Percentiles rank a stretch among this genome's conserved stretches.
These are phyloP conservation scores for Fusarium torreyae DNA, from an alignment of 2,329 filamentous ascomycete species.

Conservation along the genomic window DNA sequence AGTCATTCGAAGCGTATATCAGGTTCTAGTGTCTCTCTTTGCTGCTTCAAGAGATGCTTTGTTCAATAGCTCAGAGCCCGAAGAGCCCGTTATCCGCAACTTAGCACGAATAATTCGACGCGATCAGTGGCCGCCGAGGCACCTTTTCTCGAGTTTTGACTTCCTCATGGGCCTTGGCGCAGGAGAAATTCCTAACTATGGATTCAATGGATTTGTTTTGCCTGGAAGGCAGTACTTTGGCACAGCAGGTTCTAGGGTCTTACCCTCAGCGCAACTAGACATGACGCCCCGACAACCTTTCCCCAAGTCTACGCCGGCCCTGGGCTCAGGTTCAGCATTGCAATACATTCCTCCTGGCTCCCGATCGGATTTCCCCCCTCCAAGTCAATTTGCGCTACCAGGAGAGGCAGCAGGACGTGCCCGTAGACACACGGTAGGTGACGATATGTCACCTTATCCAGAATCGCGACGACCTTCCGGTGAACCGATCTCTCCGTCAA, in stretches of 20 bases:
- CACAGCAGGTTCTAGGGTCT: slow-evolving; percentile 12
- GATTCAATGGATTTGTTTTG: slow-evolving; percentile 56
- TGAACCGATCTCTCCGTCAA: slow-evolving; percentile 59
- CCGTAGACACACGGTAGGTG: slow-evolving; percentile 47
- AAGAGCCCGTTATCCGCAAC: slow-evolving; percentile 61
- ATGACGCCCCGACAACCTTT: slow-evolving; percentile 28
- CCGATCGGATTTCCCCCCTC: slow-evolving; percentile 32
- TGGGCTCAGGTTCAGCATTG: slow-evolving; percentile 26
- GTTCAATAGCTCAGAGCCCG: slow-evolving; percentile 59
- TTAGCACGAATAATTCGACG: slow-evolving; percentile 63
- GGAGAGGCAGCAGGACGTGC: slow-evolving; percentile 36
- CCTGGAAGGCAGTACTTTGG: slow-evolving; percentile 32
- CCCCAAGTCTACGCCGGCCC: slow-evolving; percentile 28
- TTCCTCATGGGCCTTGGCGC: slow-evolving; percentile 67
- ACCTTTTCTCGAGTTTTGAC: slow-evolving; percentile 63
- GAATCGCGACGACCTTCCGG: slow-evolving; percentile 54
- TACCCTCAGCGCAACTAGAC: slow-evolving; percentile 33
- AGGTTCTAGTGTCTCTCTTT: slow-evolving; percentile 66
- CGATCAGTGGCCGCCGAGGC: slow-evolving; percentile 63
- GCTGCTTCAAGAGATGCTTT: slow-evolving; percentile 61
- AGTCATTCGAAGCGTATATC: slow-evolving; percentile 65
- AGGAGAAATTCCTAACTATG: slow-evolving; percentile 56
- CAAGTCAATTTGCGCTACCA: slow-evolving; percentile 29
- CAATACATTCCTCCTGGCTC: slow-evolving; percentile 31
- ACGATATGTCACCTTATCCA: slow-evolving; percentile 41